Evolutionary conservation across 2,329 filamentous ascomycete species (phyloP), one percentile per base, ranked within the genome.

Genomic region (Coniochaeta ligniaria): DNA sequence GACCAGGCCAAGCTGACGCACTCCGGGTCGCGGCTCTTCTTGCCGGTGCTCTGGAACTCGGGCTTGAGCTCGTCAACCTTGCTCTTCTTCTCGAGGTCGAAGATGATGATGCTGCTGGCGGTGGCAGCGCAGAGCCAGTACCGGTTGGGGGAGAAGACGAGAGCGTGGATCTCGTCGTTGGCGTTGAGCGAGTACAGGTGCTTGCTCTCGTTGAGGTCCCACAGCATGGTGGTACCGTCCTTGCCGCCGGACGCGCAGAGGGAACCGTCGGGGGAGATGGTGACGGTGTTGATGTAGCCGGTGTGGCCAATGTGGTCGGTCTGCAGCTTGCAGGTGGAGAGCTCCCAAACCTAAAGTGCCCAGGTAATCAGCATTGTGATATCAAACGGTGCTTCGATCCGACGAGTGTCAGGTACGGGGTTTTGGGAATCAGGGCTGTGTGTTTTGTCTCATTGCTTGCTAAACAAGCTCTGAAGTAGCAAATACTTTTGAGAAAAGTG

Each of bases 61-160:
- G 94, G 94, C 90, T 96, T 97, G 80, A 99, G 89, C 88, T 98
- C 95, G 74, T 98, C 94, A 76, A 98, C 94, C 90, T 97, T 98
- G 90, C 89, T 96, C 93, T 99, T 99, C 93, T 99, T 99, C 92
- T 99, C 95, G 71, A 99, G 88, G 77, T 99, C 95, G 84, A 99
- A 99, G 87, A 99, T 98, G 87, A 97, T 97, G 87, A 99, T 98
- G 87, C 88, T 92, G 83, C 87, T 91, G 76, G 92, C 86, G 67
- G 95, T 99, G 77, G 95, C 95, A 76, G 95, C 95, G 87, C 95
- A 99, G 72, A 99, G 89, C 95, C 95, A 99, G 92, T 99, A 99
- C 80, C 95, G 90, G 92, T 99, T 99, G 77, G 95, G 95, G 68
- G 95, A 98, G 91, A 99, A 99, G 80, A 98, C 95, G 71, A 99